phyloP scores from a whole-genome alignment of 345 rosid species.

The Heritiera littoralis region DNA sequence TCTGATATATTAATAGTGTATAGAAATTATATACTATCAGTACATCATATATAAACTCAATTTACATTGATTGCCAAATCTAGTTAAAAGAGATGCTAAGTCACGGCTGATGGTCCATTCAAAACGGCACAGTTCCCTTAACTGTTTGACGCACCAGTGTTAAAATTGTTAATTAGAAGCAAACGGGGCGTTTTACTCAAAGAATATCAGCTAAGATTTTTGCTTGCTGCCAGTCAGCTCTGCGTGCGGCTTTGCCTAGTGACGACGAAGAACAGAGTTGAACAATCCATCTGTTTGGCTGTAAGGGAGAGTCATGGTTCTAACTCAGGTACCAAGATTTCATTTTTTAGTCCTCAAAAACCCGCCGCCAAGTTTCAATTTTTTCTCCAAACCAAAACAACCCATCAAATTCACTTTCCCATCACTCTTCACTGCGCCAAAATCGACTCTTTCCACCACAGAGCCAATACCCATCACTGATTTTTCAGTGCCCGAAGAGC shows the following conservation, averaged over 20 bases:
- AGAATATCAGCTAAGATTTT: not conserved
- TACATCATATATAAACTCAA: too few species aligned
- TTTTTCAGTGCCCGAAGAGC: slow-evolving; percentile 31
- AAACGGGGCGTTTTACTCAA: not conserved
- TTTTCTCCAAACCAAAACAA: slow-evolving; percentile 36
- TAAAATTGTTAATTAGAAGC: not conserved
- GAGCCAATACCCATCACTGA: slow-evolving; percentile 55
- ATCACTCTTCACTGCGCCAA: slow-evolving; percentile 29
- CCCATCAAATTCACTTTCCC: slow-evolving; percentile 22
- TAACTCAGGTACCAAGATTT: slow-evolving; percentile 51
- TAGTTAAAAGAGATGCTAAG: too few species aligned
- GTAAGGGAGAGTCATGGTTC: slow-evolving; percentile 29
- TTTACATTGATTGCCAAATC: too few species aligned
- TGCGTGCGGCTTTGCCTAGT: not conserved
- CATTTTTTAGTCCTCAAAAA: slow-evolving; percentile 37
- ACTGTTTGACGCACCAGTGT: too few species aligned
- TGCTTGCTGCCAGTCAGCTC: not conserved
- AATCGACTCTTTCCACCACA: slow-evolving; percentile 45
- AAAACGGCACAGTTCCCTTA: too few species aligned
- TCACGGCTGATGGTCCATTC: too few species aligned
- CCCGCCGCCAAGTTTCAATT: slow-evolving; percentile 29
- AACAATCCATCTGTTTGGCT: not conserved
- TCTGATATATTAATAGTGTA: too few species aligned
- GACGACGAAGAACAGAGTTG: not conserved
- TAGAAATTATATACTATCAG: too few species aligned